Evolutionary conservation across 768 basidiomycete species (phyloP).

Genomic region (Gautieria morchelliformis): DNA sequence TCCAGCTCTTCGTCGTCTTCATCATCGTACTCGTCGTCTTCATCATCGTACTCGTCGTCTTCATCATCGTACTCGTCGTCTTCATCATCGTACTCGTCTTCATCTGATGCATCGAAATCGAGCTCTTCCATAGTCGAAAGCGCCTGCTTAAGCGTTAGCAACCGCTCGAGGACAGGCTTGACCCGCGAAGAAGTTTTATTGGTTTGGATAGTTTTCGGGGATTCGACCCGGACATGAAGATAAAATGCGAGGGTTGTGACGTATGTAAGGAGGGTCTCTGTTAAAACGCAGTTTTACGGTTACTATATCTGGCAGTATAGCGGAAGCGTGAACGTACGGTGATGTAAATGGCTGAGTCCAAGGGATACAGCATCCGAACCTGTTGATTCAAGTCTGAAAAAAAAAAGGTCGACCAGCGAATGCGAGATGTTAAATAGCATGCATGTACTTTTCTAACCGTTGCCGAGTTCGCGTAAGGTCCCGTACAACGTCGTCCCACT

Average conservation of each 20-base stretch:
- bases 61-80: slow-evolving; percentile 31
- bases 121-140: slow-evolving; percentile 76
- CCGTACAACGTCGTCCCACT: slow-evolving; percentile 67
- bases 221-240: slow-evolving; percentile 68
- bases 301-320: background rate
- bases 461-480: slow-evolving; percentile 42
- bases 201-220: slow-evolving; percentile 50
- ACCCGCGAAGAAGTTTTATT: slow-evolving; percentile 1
- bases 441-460: slow-evolving; percentile 45
- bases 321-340: slow-evolving; percentile 50
- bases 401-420: background rate
- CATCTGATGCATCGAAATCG: slow-evolving; percentile 49
- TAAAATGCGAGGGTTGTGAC: slow-evolving; percentile 88
- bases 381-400: slow-evolving; percentile 36
- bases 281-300: background rate
- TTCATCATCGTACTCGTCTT: slow-evolving; percentile 32
- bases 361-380: slow-evolving; percentile 44
- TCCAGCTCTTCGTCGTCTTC: slow-evolving; percentile 26
- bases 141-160: slow-evolving; percentile 76
- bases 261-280: slow-evolving; percentile 88
- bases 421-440: too few species aligned
- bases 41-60: slow-evolving; percentile 31
- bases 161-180: slow-evolving; percentile 58
- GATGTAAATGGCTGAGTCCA: slow-evolving; percentile 76
- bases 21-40: slow-evolving; percentile 25